Base-by-base conservation (phyloP, 2,329 filamentous ascomycete genomes). In the Lecanicillium sp. region DNA sequence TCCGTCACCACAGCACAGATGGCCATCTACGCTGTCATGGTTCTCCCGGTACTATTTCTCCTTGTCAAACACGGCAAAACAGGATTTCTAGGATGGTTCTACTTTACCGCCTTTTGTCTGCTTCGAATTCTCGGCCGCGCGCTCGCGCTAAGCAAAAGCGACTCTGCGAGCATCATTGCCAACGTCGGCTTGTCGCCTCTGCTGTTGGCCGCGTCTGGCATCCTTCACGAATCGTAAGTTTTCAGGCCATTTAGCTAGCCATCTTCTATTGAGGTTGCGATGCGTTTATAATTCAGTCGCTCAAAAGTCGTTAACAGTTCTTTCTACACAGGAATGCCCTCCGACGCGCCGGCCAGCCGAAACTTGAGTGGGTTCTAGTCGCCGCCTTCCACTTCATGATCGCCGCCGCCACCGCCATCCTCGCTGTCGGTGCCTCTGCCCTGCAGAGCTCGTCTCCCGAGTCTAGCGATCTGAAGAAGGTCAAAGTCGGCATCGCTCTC, bases 171-270 rank as follows among this genome's bases (percentile, higher is more conserved):
- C 9, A 58, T 71, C 12, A 58, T 71, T 15, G 54, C 60, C 23
- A 67, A 60, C 24, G 56, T 72, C 27, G 67, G 67, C 4, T 49
- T 71, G 3, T 68, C 67, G 6, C 67, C 67, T 2, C 53, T 71
- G 2, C 54, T 62, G n/a, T 53, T 62, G 11, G 54, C 58, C 5
- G 50, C 54, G 4, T 53, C 53, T 15, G 63, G 67, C 1, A 56
- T 69, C 9, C 49, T 69, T 1, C 61, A 68, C 36, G 65, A 70
- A 55, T 55, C 62, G 64, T 65, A 40, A 52, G 62, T 55, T 14
- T 11, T 11, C 19, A 24, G 5, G n/a, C n/a, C n/a, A n/a, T n/a
- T n/a, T n/a, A n/a, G n/a, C n/a, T n/a, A n/a, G n/a, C n/a, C n/a
- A n/a, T n/a, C 32, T 14, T 14, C 7, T 29, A 29, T 29, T 35